Base-by-base conservation (phyloP, 352 stramenopile genomes). In the Saprolegnia parasitica region DNA sequence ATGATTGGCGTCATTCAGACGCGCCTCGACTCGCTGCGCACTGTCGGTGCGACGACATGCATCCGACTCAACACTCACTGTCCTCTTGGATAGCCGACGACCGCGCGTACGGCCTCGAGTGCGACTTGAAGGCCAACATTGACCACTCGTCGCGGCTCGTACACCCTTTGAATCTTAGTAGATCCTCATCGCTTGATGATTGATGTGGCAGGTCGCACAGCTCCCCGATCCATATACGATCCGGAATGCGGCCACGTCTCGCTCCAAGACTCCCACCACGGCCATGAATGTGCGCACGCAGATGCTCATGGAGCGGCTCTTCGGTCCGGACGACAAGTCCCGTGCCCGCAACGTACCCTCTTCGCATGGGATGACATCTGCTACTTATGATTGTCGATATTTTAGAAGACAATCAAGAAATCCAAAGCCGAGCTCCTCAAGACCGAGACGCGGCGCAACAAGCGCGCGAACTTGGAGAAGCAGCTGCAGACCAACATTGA, bases 401-500 rank as follows among this genome's bases (percentile, higher is more conserved):
- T 9, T 11, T 67, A 89, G 80, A 81, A 89, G 84, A 73, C 87
- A 56, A 77, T 89, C 29, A 93, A 91, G 70, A 93, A 91, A 58
- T 90, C 89, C 74, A 90, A 90, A 50, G 74, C 87, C 52, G 83
- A 93, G 66, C 58, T 87, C 1, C 81, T 89, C 65, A 93, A 93
- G 60, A 83, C 78, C 39, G 84, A 92, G 23, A 83, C 86, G 55
- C 78, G 80, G 23, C 79, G 82, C 35, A 93, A 96, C 58, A 78
- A 85, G 29, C 80, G 89, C 8, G 75, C 87, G 10, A 75, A 89
- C 26, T 78, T 95, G 49, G 88, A 96, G 68, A 91, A 93, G 40
- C 86, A 93, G 65, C 77, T 96, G n/a, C 85, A 95, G 63, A 81
- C 81, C 0, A 96, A 88, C 64, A 85, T 95, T 40, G 89, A 96